Evolutionary conservation across 176 grass and related monocot genomes (phyloP).

Genomic region (Cenchrus purpureus): DNA sequence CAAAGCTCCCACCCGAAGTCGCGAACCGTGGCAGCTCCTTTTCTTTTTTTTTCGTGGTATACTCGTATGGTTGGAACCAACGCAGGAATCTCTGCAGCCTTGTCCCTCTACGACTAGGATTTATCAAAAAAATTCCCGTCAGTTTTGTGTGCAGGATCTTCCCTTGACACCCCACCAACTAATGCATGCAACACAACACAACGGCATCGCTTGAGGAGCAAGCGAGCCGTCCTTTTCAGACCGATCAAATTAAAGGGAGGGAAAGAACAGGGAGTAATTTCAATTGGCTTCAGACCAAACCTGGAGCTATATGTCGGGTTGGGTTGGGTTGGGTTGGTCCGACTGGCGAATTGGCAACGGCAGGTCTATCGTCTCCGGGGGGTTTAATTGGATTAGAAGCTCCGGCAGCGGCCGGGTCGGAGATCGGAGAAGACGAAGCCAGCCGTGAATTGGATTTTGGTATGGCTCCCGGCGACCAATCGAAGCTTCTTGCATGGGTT

Average conservation of each 20-base stretch:
- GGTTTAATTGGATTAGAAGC: slow-evolving; percentile 48
- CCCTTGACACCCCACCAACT: slow-evolving; percentile 27
- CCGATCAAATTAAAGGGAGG: neutral
- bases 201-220: slow-evolving; percentile 50
- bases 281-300: slow-evolving; percentile 37
- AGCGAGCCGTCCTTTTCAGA: slow-evolving; percentile 46
- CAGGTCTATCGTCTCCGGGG: neutral
- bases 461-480: neutral
- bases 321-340: slow-evolving; percentile 25
- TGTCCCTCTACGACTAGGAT: neutral
- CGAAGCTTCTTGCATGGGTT: slow-evolving; percentile 43
- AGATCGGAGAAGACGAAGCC: neutral
- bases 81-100: slow-evolving; percentile 16
- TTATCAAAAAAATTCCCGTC: neutral
- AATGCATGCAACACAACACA: slow-evolving; percentile 19
- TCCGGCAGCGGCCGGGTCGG: slow-evolving; percentile 38
- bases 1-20: neutral
- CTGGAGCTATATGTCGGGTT: neutral
- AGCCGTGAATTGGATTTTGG: slow-evolving; percentile 11
- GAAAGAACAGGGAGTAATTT: neutral
- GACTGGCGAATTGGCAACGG: slow-evolving; percentile 1
- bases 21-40: neutral
- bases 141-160: neutral
- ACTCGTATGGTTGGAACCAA: slow-evolving; percentile 32
- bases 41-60: neutral